Base-by-base conservation (phyloP, 768 basidiomycete species). In the Pleurotus tuoliensis region DNA sequence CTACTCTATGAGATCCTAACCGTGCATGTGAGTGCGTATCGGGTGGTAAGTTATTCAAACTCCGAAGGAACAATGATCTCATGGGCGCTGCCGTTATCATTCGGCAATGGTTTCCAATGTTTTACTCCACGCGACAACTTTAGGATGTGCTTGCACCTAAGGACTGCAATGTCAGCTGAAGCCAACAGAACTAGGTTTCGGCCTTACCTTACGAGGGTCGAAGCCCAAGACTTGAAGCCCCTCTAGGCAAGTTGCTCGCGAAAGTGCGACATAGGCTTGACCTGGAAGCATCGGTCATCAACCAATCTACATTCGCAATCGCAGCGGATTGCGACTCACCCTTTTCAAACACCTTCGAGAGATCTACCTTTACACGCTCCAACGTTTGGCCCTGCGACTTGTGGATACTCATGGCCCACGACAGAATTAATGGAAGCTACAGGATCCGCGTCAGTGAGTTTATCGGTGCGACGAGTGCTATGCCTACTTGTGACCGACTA, bases 361-460 rank as follows among this genome's bases (percentile, higher is more conserved):
- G 78, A 66, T 98, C 95, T 44, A 98, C 95, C 66, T 90, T 96
- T 63, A 98, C 95, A 46, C 93, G 84, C 22, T 94, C 90, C 8
- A 99, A 77, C 0, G 97, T 98, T 69, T 98, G 97, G 8, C 97
- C 97, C 69, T 99, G 97, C 9, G 90, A 91, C 68, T 99, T 99
- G 71, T 99, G 97, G 60, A 98, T 98, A 47, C 89, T 92, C 92
- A 98, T 96, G 0, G 96, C 95, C 96, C 95, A 98, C 0, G 95
- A 82, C 39, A 96, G 78, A 58, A 97, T 94, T 22, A 98, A 68
- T 0, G 92, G 93, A 1, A 96, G 69, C 92, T 95, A 61, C 24
- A 9, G 34, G 27, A 45, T 44, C n/a, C 8, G 30, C 30, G 51
- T 18, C 18, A 57, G 41, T 15, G 45, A n/a, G 41, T 57, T 27